Conservation (phyloP, 2,329 filamentous ascomycete species). For the Spiromastix sp. region DNA sequence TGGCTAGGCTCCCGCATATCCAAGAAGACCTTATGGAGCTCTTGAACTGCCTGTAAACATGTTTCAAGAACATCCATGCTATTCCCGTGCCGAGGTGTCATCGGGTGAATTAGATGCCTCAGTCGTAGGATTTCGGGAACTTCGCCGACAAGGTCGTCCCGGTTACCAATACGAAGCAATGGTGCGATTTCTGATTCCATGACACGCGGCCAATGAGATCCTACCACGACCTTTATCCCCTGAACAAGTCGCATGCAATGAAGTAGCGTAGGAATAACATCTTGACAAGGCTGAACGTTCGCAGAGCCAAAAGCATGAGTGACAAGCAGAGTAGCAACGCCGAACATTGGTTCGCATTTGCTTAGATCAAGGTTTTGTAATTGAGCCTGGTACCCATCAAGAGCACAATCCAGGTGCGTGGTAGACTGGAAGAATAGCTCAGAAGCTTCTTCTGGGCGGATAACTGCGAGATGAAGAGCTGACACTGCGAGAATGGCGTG, state of each 20-base stretch:
- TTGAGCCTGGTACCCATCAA: constrained; percentile 17
- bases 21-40: constrained; percentile 20
- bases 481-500: constrained; percentile 28
- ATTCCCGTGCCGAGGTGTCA: constrained; percentile 11
- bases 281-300: constrained; percentile 12
- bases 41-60: constrained; percentile 19
- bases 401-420: constrained; percentile 19
- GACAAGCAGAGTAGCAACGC: constrained; percentile 21
- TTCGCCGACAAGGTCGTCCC: constrained; percentile 18
- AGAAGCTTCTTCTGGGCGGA: constrained; percentile 18
- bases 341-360: constrained; percentile 31
- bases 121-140: constrained; percentile 20
- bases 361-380: constrained; percentile 22
- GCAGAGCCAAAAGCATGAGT: constrained; percentile 17
- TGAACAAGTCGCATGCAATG: no score
- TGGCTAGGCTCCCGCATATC: constrained; percentile 17
- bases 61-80: constrained; percentile 17
- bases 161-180: constrained; percentile 18
- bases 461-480: constrained; percentile 27
- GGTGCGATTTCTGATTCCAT: no score
- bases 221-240: no score
- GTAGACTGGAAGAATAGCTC: constrained; percentile 17
- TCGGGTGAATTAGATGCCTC: no score
- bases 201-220: no score
- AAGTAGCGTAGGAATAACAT: no score